These are phyloP conservation scores for Eutrema japonicum DNA, from an alignment of 345 rosid genomes.

Conservation along the genomic window DNA sequence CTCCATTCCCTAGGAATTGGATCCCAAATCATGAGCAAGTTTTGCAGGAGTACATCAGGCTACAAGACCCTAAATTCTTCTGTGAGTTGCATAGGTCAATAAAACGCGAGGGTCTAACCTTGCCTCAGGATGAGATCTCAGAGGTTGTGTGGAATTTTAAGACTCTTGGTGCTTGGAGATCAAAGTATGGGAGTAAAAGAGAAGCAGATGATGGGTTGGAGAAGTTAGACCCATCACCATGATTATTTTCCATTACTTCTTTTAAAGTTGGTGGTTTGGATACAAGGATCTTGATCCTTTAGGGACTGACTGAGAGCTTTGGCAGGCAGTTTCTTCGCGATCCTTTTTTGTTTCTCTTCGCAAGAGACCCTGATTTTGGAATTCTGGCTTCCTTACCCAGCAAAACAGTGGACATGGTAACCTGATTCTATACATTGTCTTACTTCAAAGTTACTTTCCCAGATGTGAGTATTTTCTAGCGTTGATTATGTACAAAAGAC, in stretches of 20 bases:
- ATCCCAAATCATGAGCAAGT: slow-evolving; percentile 80
- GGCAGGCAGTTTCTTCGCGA: not conserved
- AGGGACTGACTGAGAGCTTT: slow-evolving; percentile 13
- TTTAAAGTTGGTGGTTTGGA: not conserved
- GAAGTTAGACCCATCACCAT: slow-evolving; percentile 32
- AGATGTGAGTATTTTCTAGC: not conserved
- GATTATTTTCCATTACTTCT: slow-evolving; percentile 3
- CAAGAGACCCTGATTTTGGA: too few relatives aligned
- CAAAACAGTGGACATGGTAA: slow-evolving; percentile 31
- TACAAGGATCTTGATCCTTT: slow-evolving; percentile 25
- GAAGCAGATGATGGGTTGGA: slow-evolving; percentile 43
- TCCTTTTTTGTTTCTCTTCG: not conserved
- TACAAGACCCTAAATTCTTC: slow-evolving; percentile 86
- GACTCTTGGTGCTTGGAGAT: slow-evolving; percentile 74
- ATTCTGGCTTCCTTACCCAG: slow-evolving; percentile 1
- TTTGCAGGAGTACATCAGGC: slow-evolving; percentile 73
- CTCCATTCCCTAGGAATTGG: slow-evolving; percentile 92
- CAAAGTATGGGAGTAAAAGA: slow-evolving; percentile 44
- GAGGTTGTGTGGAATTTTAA: slow-evolving; percentile 86
- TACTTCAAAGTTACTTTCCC: not conserved
- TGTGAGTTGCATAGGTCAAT: slow-evolving; percentile 69
- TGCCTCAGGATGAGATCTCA: slow-evolving; percentile 92
- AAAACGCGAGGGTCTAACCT: slow-evolving; percentile 59
- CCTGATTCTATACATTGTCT: slow-evolving; percentile 4
- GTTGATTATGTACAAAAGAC: not conserved